Evolutionary conservation across 2,329 filamentous ascomycete genomes (phyloP), one percentile per base, ranked within the genome.

Genomic region (Beauveria medogensis): DNA sequence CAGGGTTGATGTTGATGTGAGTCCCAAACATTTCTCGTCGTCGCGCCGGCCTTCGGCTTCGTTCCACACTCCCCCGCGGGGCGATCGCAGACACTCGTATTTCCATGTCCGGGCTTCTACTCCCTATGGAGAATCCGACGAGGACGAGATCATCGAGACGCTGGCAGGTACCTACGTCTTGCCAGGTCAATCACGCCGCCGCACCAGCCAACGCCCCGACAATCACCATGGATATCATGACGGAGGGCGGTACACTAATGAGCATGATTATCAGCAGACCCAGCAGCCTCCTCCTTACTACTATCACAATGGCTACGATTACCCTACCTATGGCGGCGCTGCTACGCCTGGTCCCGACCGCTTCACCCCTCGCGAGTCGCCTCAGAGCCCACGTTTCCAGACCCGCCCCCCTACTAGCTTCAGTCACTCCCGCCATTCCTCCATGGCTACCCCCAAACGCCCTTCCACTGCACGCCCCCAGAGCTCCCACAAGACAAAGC

Each of bases 91-190:
- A 70, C 76, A 74, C 74, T 84, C 82, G 66, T 81, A 78, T 74
- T 79, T 80, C 75, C 80, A 82, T 77, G 78, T 81, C 77, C 82
- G 80, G 78, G 73, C 81, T 78, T 80, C 81, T 71, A 79, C 80
- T 67, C 77, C 77, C 64, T 78, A 81, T 79, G 82, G 82, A 78
- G 82, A 84, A 74, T 85, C 82, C 75, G 82, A 85, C 80, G 82
- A 84, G 79, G 82, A 85, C 77, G 82, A 84, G 75, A 72, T 79
- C 64, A 74, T 83, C 74, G 79, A 83, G 73, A 73, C 80, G 69
- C 70, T 80, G 71, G 80, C 79, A 66, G 70, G 77, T 71, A 81
- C 76, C 65, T 83, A 78, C 67, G 74, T 83, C 74, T 70, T 84
- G 69, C 78, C 79, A 62, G 76, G 79, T 66, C 74, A 76, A 74